A percentile compares a stretch with the other conserved stretches of the same genome.
These are phyloP conservation scores for Prunus mira DNA, from an alignment of 306 rosid species.

Conservation along the genomic window DNA sequence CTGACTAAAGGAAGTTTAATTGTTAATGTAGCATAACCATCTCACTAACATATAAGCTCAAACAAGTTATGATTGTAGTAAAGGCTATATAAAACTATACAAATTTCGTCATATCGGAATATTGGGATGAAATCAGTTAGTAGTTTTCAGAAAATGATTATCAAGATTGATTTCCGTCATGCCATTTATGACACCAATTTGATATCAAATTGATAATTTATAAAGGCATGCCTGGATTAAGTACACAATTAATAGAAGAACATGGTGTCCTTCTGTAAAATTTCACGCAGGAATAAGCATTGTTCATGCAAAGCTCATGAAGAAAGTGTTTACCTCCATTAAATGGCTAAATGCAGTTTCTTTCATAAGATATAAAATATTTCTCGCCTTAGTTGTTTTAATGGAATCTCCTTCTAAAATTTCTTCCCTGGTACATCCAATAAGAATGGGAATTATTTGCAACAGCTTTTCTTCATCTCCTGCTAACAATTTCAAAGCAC, in stretches of 20 bases:
- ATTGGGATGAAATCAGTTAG: background rate
- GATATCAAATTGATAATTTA: background rate
- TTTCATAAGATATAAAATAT: constrained; percentile 52
- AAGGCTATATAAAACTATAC: background rate
- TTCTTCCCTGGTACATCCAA: constrained; percentile 59
- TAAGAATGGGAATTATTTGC: constrained; percentile 61
- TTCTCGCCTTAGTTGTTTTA: constrained; percentile 25
- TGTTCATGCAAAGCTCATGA: constrained; percentile 4
- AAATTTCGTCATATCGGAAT: background rate
- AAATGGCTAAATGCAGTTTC: constrained; percentile 80
- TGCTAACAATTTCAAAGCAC: constrained; percentile 65
- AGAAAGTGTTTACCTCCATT: constrained; percentile 70
- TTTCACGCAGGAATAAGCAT: background rate
- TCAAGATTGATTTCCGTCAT: background rate
- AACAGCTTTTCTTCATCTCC: constrained; percentile 66
- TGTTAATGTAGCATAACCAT: background rate
- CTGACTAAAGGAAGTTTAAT: constrained; percentile 7
- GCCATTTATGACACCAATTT: background rate
- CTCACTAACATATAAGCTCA: background rate
- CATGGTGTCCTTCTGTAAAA: background rate
- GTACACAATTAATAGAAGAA: background rate
- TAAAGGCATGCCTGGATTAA: background rate
- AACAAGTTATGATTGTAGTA: background rate
- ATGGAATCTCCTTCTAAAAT: constrained; percentile 42
- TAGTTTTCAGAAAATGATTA: background rate